Percentiles rank a stretch among this genome's conserved stretches.
Evolutionary conservation across 768 basidiomycete species (phyloP).

Genomic region (Russula brevipes): DNA sequence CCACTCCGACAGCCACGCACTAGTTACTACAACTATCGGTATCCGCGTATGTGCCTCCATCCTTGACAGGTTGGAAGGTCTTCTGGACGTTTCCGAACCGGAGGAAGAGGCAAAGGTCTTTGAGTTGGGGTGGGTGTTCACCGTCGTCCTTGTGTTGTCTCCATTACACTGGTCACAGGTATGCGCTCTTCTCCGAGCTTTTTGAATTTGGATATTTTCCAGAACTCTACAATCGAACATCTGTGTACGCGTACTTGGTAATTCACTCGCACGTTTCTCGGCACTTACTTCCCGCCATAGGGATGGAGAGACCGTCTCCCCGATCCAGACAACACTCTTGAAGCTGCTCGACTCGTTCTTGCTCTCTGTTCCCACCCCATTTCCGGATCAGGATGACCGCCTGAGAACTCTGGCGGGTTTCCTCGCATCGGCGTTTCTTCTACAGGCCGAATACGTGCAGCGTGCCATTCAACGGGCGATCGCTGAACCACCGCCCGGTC

Average conservation of each 20-base stretch:
- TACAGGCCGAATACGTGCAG: slow-evolving; percentile 5
- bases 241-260: slow-evolving; percentile 12
- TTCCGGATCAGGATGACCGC: background rate
- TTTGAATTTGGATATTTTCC: slow-evolving; percentile 23
- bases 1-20: slow-evolving; percentile 40
- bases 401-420: slow-evolving; percentile 1
- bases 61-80: slow-evolving; percentile 64
- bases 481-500: background rate
- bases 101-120: slow-evolving; percentile 65
- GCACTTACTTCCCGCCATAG: slow-evolving; percentile 35
- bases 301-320: slow-evolving; percentile 65
- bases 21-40: slow-evolving; percentile 52
- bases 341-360: slow-evolving; percentile 85
- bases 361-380: slow-evolving; percentile 39
- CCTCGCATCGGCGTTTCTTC: slow-evolving; percentile 14
- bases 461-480: slow-evolving; percentile 16
- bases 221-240: slow-evolving; percentile 21
- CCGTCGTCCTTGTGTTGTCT: slow-evolving; percentile 13
- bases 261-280: background rate
- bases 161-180: slow-evolving; percentile 17
- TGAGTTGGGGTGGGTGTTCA: slow-evolving; percentile 55
- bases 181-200: slow-evolving; percentile 20
- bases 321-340: slow-evolving; percentile 81
- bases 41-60: slow-evolving; percentile 61
- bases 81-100: slow-evolving; percentile 63